Evolutionary conservation across 2,329 filamentous ascomycete genomes (phyloP).

Genomic region (Lecanicillium sp.): DNA sequence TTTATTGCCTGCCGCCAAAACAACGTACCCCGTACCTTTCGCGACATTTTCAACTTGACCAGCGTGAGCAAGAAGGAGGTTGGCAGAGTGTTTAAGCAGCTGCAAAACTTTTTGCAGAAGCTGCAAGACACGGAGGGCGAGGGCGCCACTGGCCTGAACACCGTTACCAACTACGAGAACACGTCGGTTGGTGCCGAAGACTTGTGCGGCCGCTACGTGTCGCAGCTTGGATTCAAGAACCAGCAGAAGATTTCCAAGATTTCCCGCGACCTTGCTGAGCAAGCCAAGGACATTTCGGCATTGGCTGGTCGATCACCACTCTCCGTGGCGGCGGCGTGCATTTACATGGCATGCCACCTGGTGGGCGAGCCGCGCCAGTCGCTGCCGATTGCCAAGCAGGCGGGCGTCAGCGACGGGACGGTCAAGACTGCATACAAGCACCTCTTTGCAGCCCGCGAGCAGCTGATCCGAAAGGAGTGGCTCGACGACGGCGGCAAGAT

Average conservation of each 20-base stretch:
- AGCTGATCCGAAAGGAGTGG: slow-evolving; percentile 69
- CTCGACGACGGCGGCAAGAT: slow-evolving; percentile 64
- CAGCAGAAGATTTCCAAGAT: slow-evolving; percentile 71
- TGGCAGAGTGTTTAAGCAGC: slow-evolving; percentile 84
- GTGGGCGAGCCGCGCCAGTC: slow-evolving; percentile 71
- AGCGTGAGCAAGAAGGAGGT: slow-evolving; percentile 97
- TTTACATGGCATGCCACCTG: slow-evolving; percentile 89
- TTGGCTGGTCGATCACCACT: slow-evolving; percentile 89
- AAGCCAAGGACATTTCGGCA: slow-evolving; percentile 68
- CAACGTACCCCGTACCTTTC: slow-evolving; percentile 79
- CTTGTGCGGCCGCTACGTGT: slow-evolving; percentile 85
- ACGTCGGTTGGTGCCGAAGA: slow-evolving; percentile 77
- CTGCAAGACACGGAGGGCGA: slow-evolving; percentile 53
- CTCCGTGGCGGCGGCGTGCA: slow-evolving; percentile 89
- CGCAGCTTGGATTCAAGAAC: slow-evolving; percentile 65
- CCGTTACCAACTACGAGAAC: slow-evolving; percentile 61
- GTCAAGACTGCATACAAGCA: slow-evolving; percentile 94
- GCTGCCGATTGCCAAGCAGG: slow-evolving; percentile 79
- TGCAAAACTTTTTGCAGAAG: slow-evolving; percentile 81
- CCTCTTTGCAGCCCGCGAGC: slow-evolving; percentile 66
- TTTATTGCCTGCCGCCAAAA: slow-evolving; percentile 95
- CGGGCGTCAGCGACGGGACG: slow-evolving; percentile 90
- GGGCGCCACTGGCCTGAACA: slow-evolving; percentile 39
- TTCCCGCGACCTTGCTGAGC: slow-evolving; percentile 68
- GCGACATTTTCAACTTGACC: slow-evolving; percentile 88